Evolutionary conservation across 148 eudicot species (phyloP), one percentile per base, ranked within the genome.

Genomic region (Silene uniflora): DNA sequence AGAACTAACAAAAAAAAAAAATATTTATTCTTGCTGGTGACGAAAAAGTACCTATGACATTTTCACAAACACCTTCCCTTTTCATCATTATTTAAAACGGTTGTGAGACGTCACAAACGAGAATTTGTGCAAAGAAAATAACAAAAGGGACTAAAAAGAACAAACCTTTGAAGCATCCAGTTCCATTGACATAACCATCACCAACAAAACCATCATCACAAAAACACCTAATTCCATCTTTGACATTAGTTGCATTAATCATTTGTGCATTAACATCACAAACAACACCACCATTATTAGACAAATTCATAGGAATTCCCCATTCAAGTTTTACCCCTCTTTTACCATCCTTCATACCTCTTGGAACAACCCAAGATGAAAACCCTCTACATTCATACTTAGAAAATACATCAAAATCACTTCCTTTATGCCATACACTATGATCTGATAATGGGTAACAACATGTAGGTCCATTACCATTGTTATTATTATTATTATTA

Each of bases 241-340:
- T 60, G 24, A 89, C 83, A 67, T 89, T 80, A 9, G 85, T 85
- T 3, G 90, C 91, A 84, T 91, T 89, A 3, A 89, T 73, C 39
- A n/a, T 73, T 49, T 81, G 82, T 3, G 91, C 92, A 82, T 88
- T 85, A 27, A 64, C 75, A 82, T 82, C 87, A 85, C 98, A 93
- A 55, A 54, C 54, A 16, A 49, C 17, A 49, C 7, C 55, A 49
- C 54, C 13, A 47, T 12, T 76, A 25, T 35, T 52, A 22, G 86
- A 75, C 11, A 79, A 80, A 77, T 22, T 22, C 18, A 87, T 89
- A 35, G 90, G 91, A 60, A 89, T 29, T 32, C 82, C 96, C 98
- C 98, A 93, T 81, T 93, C 96, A 73, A 93, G 44, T 81, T 89
- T 91, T 29, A 93, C 86, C 18, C 98, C 98, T n/a, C 87, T 84